A percentile compares a stretch with the other conserved stretches of the same genome.
Conservation (phyloP, 75 land plant species). For the Larix kaempferi region DNA sequence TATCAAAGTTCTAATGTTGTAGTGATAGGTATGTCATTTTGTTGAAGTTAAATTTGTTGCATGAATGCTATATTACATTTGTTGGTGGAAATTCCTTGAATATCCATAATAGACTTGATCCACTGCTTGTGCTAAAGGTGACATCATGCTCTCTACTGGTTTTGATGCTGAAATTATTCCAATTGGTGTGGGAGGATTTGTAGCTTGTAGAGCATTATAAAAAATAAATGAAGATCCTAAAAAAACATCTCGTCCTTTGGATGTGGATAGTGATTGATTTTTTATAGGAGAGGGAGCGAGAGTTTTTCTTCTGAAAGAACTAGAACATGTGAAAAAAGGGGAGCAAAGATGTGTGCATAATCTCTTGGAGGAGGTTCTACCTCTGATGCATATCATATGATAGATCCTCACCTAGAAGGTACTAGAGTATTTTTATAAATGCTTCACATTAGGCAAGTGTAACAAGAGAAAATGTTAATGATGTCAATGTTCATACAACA, state of each 20-base stretch:
- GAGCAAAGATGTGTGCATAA: conserved; percentile 46
- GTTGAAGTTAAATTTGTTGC: too few relatives aligned
- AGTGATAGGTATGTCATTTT: too few relatives aligned
- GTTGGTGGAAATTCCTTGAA: too few relatives aligned
- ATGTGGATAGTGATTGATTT: conserved; percentile 49
- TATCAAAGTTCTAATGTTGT: too few relatives aligned
- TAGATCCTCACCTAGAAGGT: conserved; percentile 54
- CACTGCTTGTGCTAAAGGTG: conserved; percentile 55
- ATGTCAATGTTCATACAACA: conserved; percentile 58
- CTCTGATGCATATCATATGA: conserved; percentile 56
- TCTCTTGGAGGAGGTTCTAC: conserved; percentile 50
- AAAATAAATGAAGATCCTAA: conserved; percentile 44
- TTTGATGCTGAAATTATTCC: conserved; percentile 31
- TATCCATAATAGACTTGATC: too few relatives aligned
- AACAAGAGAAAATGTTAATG: conserved; percentile 34
- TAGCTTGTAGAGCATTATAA: conserved; percentile 53
- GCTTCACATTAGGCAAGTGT: conserved; percentile 41
- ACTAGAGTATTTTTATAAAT: conserved; percentile 33
- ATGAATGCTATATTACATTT: too few relatives aligned
- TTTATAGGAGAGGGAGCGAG: conserved; percentile 65
- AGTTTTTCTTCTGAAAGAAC: conserved; percentile 43
- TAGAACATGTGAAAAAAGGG: conserved; percentile 46
- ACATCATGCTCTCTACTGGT: conserved; percentile 49
- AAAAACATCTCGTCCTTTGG: conserved; percentile 56
- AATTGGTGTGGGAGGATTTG: conserved; percentile 45